Base-by-base conservation (phyloP, 23 red algal species). In the Rhodosorus marinus region DNA sequence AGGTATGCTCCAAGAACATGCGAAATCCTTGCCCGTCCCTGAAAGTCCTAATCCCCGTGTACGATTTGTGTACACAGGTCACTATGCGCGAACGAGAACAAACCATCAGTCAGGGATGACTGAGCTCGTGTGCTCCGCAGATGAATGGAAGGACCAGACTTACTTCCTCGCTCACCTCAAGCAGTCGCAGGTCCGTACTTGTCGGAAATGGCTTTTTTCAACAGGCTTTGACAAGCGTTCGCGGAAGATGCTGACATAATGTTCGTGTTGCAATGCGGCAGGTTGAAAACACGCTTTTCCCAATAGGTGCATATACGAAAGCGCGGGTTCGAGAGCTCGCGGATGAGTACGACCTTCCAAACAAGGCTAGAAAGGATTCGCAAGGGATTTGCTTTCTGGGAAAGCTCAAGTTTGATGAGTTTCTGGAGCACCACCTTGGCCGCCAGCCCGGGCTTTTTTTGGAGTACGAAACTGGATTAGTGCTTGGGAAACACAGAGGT, bases 381-480 rank as follows among this genome's bases (percentile, higher is more conserved):
- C 88, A 95, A 45, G 88, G 88, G 26, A 95, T 95, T 21, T 95
- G 88, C 58, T 95, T 95, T 49, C 59, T 95, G 3, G 88, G 88
- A 20, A 82, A 95, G 52, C 63, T 95, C 15, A 69, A 72, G 38
- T 95, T 95, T 60, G 78, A 95, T 34, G 76, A 76, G 4, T 95
- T 95, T 57, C 64, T 95, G 27, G 64, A n/a, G 19, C 70, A 95
- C 60, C 70, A 95, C 47, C 56, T 95, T 8, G 88, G 88, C 27
- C 28, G 48, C 20, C 33, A 45, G 14, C 32, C 48, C 21, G 88
- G 88, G 33, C 34, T 45, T 6, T 47, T 95, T n/a, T 72, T 95
- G 4, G 88, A 95, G 49, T 76, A 62, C 21, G 88, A 95, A 33
- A 79, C 71, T 23, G 88, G 78, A 19, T n/a, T 48, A 22, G 36